phyloP scores from a whole-genome alignment of 1,284 basidiomycete genomes.

The Chondrostereum purpureum region DNA sequence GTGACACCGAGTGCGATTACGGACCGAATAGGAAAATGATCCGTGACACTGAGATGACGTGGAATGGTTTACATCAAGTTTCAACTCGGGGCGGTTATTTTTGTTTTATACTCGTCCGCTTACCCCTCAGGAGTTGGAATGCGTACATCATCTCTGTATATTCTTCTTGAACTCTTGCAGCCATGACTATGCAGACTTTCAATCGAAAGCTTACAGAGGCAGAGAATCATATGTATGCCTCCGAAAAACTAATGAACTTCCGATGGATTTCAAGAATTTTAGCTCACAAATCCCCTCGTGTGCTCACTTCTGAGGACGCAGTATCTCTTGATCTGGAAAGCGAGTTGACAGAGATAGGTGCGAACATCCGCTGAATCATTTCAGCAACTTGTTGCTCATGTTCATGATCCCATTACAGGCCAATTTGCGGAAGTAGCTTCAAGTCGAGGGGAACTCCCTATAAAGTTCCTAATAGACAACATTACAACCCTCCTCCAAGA shows the following conservation, averaged over 20 bases:
- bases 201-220: conserved; percentile 16
- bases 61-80: no score
- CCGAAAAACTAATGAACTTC: conserved; percentile 44
- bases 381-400: neutral
- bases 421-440: conserved; percentile 47
- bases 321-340: conserved; percentile 25
- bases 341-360: conserved; percentile 39
- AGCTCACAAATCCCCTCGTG: conserved; percentile 34
- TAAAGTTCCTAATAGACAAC: conserved; percentile 36
- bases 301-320: conserved; percentile 31
- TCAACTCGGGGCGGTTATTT: no score
- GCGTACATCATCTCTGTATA: no score
- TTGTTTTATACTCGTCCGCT: no score
- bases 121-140: no score
- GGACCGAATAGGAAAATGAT: no score
- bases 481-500: conserved; percentile 29
- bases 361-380: conserved; percentile 4
- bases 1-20: no score
- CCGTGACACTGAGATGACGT: no score
- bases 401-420: conserved; percentile 20
- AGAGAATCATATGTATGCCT: conserved; percentile 39
- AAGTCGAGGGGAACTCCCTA: conserved; percentile 25
- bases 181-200: neutral
- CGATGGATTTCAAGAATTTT: conserved; percentile 40
- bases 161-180: neutral